Base-by-base conservation (phyloP, 1,139 yeast genomes). In the Pichia sp. region DNA sequence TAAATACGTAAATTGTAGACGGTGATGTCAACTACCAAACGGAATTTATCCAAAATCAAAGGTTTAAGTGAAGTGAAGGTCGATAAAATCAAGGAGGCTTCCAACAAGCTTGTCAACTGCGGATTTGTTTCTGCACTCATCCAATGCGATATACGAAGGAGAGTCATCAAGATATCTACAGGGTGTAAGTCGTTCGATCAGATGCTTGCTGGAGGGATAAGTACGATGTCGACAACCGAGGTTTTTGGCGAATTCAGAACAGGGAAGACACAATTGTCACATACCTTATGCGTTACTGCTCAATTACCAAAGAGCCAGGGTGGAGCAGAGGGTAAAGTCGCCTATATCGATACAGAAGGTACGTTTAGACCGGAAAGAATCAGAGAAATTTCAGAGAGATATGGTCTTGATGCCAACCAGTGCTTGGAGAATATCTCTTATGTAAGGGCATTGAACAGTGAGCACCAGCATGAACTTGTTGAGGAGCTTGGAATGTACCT, bases 191-290 rank as follows among this genome's bases (percentile, higher is more conserved):
- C 78, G 44, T 70, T 82, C 49, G 84, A 81, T 60, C 73, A 75
- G 19, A 73, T 80, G 43, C 69, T 81, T 13, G 85, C 85, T 13
- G 85, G 85, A 10, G 85, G 86, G 0, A 68, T 81, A 26, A 77
- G 75, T 71, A 78, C 85, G 0, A 81, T 81, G 85, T 77, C 84
- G 52, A 75, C 81, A 38, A 80, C 84, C 0, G 86, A 81, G 62
- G 86, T 81, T 1, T 81, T 80, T 70, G 86, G 86, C 3, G 86
- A 81, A 62, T 81, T 79, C 60, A 70, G 86, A 55, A 80, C 85
- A 58, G 85, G 85, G 51, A 81, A 81, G 64, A 80, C 85, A 7
- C 85, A 81, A 62, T 66, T 81, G 66, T 78, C 84, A 1, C 85
- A 81, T 59, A 81, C 85, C 0, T 65, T 81, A 50, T 81, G 86